phyloP scores from a whole-genome alignment of 2,329 filamentous ascomycete genomes.

The Sphaerulina vaccinii region DNA sequence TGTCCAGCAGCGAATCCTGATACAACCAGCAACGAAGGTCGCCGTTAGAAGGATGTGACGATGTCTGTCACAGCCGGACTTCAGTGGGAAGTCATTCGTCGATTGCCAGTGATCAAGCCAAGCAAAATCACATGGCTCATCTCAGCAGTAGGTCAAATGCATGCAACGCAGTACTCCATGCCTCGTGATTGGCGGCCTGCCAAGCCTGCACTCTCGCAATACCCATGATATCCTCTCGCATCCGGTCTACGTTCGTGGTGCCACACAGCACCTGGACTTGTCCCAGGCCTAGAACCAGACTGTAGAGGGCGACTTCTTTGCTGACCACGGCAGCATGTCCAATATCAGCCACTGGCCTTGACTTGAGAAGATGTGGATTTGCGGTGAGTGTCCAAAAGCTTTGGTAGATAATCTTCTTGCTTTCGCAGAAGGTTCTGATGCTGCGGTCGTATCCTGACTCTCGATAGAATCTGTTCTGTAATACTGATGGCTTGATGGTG shows the following conservation, averaged over 20 bases:
- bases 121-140: too few species aligned
- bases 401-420: conserved; percentile 56
- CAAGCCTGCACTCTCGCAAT: conserved; percentile 32
- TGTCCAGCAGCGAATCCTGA: too few species aligned
- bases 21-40: too few species aligned
- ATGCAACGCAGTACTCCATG: conserved; percentile 5
- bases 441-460: conserved; percentile 59
- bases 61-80: too few species aligned
- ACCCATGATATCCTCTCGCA: conserved; percentile 53
- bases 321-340: conserved; percentile 45
- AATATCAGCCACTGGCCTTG: conserved; percentile 51
- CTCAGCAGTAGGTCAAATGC: conserved; percentile 17
- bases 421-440: conserved; percentile 57
- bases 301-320: conserved; percentile 54
- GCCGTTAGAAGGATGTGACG: too few species aligned
- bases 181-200: conserved; percentile 5
- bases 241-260: conserved; percentile 53
- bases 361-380: conserved; percentile 53
- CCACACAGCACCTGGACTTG: conserved; percentile 56
- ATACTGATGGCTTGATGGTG: conserved; percentile 58
- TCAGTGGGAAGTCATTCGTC: too few species aligned
- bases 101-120: too few species aligned
- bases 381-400: conserved; percentile 62
- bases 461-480: conserved; percentile 73
- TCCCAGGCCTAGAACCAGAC: conserved; percentile 55